phyloP scores from a whole-genome alignment of 495 filamentous ascomycete species.

The Tuber calosporum region DNA sequence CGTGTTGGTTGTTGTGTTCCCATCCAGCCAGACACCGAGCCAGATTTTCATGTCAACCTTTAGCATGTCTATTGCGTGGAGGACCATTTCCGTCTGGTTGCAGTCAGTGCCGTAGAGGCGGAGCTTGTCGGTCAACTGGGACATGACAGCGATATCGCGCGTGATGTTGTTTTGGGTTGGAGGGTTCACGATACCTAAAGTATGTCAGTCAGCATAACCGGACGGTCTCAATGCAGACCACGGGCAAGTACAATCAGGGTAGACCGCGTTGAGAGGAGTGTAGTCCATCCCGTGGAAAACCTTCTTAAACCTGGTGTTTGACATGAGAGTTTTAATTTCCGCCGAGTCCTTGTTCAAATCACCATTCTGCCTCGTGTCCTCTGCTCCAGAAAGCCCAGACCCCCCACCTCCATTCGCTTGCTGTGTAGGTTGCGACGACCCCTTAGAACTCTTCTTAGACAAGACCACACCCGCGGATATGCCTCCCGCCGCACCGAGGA shows the following conservation, averaged over 20 bases:
- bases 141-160: constrained; percentile 80
- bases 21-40: constrained; percentile 91
- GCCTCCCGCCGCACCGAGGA: constrained; percentile 71
- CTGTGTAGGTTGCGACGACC: constrained; percentile 6
- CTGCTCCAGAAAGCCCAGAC: constrained; percentile 32
- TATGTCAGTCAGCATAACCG: constrained; percentile 2
- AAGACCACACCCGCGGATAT: constrained; percentile 66
- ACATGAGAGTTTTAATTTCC: constrained; percentile 74
- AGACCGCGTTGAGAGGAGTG: constrained; percentile 83
- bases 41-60: constrained; percentile 79
- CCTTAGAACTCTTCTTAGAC: constrained; percentile 42
- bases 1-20: constrained; percentile 71
- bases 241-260: constrained; percentile 59
- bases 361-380: constrained; percentile 52
- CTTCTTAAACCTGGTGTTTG: constrained; percentile 73
- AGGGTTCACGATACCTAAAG: constrained; percentile 52
- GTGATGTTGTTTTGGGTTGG: constrained; percentile 92
- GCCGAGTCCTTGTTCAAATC: constrained; percentile 65
- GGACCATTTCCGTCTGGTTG: constrained; percentile 93
- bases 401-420: constrained; percentile 29
- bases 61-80: constrained; percentile 70
- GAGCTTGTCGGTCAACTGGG: constrained; percentile 80
- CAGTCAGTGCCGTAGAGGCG: constrained; percentile 95
- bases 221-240: background rate
- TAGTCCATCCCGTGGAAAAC: constrained; percentile 98